Evolutionary conservation across 805 yeast species (phyloP), one percentile per base, ranked within the genome.

Genomic region (Candida xiaguanensis): DNA sequence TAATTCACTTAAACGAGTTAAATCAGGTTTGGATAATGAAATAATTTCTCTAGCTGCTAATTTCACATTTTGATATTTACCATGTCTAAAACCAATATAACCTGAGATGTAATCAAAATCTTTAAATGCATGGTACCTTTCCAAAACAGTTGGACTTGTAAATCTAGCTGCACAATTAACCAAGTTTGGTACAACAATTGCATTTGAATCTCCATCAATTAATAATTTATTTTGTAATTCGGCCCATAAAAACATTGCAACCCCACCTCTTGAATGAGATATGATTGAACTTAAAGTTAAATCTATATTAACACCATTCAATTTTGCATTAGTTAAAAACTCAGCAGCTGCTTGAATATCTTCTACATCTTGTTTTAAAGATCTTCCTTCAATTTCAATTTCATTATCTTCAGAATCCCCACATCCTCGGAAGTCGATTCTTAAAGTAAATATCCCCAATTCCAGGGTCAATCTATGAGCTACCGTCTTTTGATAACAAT

Each of bases 381-480:
- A 61, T 38, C 96, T 68, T 0, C 90, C 91, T 1, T 37, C 34
- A 1, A 44, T 24, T 2, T 54, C 50, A 36, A 63, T 61, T 4
- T 52, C 65, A 32, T 61, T 63, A 13, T 70, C 80, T 17, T 75
- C 82, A 3, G 95, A 85, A 41, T 75, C 78, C 1, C 97, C 98
- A 58, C 93, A 82, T 5, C 83, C 85, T 40, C 96, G 70, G 52
- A 90, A 89, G 59, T 90, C 97, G 48, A 89, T 80, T 47, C 97
- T 66, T 36, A 87, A 69, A 3, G 83, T 75, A 53, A 71, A 78
- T 40, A 78, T 65, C 0, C 95, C 95, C 42, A 74, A 56, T 12
- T 73, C 72, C 2, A 63, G 55, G 0, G 89, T 80, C 39, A 90
- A 56, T 18, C 59, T 61, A 19, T 74, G 73, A 0, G 95, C 90